These are phyloP conservation scores for Globisporangium nodosum DNA, from an alignment of 352 stramenopile genomes.

Conservation along the genomic window DNA sequence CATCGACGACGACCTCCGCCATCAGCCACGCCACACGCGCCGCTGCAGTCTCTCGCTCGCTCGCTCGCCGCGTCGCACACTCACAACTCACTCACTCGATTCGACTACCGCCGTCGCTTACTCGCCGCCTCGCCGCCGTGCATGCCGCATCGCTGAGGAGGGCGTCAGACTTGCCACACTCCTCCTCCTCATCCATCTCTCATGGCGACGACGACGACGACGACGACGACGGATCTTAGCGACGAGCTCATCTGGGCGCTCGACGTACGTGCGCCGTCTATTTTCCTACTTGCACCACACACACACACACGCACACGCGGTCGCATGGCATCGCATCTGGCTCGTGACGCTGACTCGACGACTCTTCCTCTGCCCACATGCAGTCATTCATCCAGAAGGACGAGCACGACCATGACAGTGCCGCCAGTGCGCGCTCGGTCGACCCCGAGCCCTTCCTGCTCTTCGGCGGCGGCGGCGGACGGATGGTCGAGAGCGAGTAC, in stretches of 20 bases:
- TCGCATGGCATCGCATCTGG: not conserved
- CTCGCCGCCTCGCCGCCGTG: not conserved
- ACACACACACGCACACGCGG: not conserved
- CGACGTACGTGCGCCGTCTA: conserved; percentile 36
- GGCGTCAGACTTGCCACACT: not conserved
- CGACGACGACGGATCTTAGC: conserved; percentile 52
- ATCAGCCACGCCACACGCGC: no score
- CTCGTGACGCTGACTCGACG: not conserved
- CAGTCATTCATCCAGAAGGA: conserved; percentile 45
- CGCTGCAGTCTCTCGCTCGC: not conserved
- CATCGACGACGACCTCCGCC: no score
- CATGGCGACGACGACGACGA: conserved; percentile 22
- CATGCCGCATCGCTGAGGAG: conserved; percentile 7
- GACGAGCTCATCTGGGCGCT: conserved; percentile 68
- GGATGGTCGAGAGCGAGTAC: conserved; percentile 36
- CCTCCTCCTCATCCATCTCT: not conserved
- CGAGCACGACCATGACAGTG: conserved; percentile 20
- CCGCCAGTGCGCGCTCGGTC: conserved; percentile 26
- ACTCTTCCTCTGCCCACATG: not conserved
- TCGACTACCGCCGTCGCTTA: not conserved
- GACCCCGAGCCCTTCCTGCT: conserved; percentile 44
- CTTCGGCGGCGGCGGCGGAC: conserved; percentile 4
- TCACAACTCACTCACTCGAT: not conserved
- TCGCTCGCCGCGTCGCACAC: not conserved
- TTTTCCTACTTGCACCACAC: not conserved